Evolutionary conservation across 2,329 filamentous ascomycete genomes (phyloP), one percentile per base, ranked within the genome.

Genomic region (Pseudopyrenochaeta lycopersici): DNA sequence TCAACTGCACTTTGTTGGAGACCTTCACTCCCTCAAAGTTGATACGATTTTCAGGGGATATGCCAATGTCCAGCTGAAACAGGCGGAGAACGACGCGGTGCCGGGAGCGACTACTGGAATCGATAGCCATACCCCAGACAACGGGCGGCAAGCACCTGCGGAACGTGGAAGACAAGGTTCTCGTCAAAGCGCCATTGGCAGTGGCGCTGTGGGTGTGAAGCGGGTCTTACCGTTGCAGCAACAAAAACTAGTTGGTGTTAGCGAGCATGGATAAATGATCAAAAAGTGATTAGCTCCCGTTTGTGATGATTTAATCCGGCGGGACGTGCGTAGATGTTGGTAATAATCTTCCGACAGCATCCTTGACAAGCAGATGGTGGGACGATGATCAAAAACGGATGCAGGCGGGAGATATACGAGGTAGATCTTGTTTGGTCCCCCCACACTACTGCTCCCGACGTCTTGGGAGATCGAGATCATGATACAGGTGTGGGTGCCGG

Each of bases 101-200:
- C 23, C 9, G 23, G 23, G 9, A 27, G 4, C 4, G 23, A 27
- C 23, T 27, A 27, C 38, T 40, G 23, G n/a, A 23, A 40, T 21
- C 17, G 23, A 23, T 23, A 40, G 38, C 20, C 38, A 40, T 10
- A 7, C 23, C 38, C 38, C 18, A 40, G 21, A 15, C 20, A 40
- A 23, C 18, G 49, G 55, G 30, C 60, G 51, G 53, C 50, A 46
- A 21, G 42, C 41, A 42, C 53, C 52, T 60, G 50, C 45, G 58
- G 59, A 57, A 43, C 52, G 52, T 50, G 48, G 54, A 30, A 42
- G 46, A 48, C 54, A 46, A 46, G 51, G 41, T 48, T 46, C 44
- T 33, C 23, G 47, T 41, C 54, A 49, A 57, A 55, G 58, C 58
- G 54, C 46, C 38, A 33, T 40, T 44, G 23, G 30, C 49, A 47